Conservation (phyloP, 768 basidiomycete genomes). For the Pleurotus salmoneostramineus region DNA sequence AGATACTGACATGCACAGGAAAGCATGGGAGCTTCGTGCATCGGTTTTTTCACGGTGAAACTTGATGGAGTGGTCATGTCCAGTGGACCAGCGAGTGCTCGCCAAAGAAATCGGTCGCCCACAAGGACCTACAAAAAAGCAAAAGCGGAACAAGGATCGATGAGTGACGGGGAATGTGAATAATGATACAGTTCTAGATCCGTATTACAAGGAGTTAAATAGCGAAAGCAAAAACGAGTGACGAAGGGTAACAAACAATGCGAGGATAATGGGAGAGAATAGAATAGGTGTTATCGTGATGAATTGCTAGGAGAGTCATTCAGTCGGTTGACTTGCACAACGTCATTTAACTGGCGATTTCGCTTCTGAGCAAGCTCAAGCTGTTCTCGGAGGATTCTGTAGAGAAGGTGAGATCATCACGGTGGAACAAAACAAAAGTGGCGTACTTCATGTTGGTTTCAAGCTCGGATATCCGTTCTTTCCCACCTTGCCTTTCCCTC, state of each 20-base stretch:
- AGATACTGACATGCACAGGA: too few relatives aligned
- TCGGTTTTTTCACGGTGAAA: too few relatives aligned
- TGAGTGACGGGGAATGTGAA: neutral
- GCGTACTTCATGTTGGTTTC: constrained; percentile 68
- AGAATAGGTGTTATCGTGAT: constrained; percentile 10
- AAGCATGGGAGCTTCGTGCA: too few relatives aligned
- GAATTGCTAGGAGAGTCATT: constrained; percentile 17
- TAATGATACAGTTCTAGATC: constrained; percentile 2
- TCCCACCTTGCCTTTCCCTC: constrained; percentile 89
- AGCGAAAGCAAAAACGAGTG: neutral
- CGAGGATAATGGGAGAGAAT: neutral
- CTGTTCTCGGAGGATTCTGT: constrained; percentile 72
- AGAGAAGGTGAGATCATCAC: neutral
- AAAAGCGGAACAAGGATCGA: neutral
- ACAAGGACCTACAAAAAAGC: neutral
- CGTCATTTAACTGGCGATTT: constrained; percentile 54
- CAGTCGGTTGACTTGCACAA: constrained; percentile 38
- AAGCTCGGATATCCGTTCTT: constrained; percentile 75
- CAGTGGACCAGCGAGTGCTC: too few relatives aligned
- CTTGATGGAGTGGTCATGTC: too few relatives aligned
- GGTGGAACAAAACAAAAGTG: constrained; percentile 5
- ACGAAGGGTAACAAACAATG: neutral
- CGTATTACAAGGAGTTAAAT: constrained; percentile 3
- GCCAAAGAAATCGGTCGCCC: too few relatives aligned
- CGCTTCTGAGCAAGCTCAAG: constrained; percentile 78